Conservation (phyloP, 768 basidiomycete species). For the Kwoniella heveanensis region DNA sequence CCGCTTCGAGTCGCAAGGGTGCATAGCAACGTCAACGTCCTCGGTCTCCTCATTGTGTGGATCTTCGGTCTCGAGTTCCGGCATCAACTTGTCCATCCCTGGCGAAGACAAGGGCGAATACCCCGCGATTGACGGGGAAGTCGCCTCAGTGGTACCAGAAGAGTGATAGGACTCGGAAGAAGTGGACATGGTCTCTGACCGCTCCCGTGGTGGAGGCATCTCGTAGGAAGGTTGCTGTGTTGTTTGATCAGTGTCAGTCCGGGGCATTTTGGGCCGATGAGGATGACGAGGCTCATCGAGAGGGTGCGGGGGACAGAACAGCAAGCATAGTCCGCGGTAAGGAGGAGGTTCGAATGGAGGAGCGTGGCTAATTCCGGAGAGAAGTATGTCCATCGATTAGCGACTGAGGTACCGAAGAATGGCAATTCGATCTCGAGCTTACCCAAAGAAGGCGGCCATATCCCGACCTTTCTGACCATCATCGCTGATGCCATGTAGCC, state of each 20-base stretch:
- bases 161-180: slow-evolving; percentile 32
- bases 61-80: slow-evolving; percentile 12
- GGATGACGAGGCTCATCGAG: slow-evolving; percentile 29
- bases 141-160: slow-evolving; percentile 40
- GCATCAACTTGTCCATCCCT: slow-evolving; percentile 18
- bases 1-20: slow-evolving; percentile 47
- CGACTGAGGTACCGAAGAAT: not conserved
- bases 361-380: slow-evolving; percentile 18
- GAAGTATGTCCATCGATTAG: not conserved
- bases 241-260: slow-evolving; percentile 20
- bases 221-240: slow-evolving; percentile 11
- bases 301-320: slow-evolving; percentile 46
- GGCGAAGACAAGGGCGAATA: slow-evolving; percentile 16
- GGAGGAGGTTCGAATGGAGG: slow-evolving; percentile 52
- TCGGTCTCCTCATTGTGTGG: slow-evolving; percentile 9
- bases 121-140: slow-evolving; percentile 39
- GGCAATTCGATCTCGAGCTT: slow-evolving; percentile 6
- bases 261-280: slow-evolving; percentile 7
- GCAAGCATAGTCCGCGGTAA: slow-evolving; percentile 49
- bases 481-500: slow-evolving; percentile 55
- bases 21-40: slow-evolving; percentile 45
- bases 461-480: slow-evolving; percentile 45
- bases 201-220: slow-evolving; percentile 31
- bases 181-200: slow-evolving; percentile 49
- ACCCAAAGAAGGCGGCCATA: slow-evolving; percentile 55